These are phyloP conservation scores for Trametes cinnabarina DNA, from an alignment of 768 basidiomycete genomes.

Conservation along the genomic window DNA sequence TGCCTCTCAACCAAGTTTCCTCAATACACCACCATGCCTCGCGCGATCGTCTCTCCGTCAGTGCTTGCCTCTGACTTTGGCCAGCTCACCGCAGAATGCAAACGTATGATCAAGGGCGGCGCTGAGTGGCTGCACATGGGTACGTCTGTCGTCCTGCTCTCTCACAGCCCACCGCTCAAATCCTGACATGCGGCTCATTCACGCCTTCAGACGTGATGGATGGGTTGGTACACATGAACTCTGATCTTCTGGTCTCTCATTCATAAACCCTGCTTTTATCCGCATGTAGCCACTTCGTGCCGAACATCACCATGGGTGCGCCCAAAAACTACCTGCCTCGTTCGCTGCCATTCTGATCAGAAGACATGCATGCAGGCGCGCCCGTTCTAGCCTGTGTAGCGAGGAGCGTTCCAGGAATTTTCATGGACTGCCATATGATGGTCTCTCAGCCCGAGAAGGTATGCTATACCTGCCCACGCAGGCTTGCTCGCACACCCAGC, in stretches of 20 bases:
- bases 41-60: conserved; percentile 93
- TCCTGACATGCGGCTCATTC: not conserved
- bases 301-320: conserved; percentile 96
- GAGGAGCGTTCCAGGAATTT: conserved; percentile 88
- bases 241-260: not conserved
- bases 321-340: conserved; percentile 12
- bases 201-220: conserved; percentile 86
- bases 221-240: conserved; percentile 52
- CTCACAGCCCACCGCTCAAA: not conserved
- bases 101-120: conserved; percentile 91
- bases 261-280: not conserved
- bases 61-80: conserved; percentile 98
- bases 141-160: conserved; percentile 30
- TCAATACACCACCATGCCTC: conserved; percentile 59
- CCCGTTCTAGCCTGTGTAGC: conserved; percentile 84
- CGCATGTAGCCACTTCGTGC: conserved; percentile 83
- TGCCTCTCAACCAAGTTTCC: not conserved
- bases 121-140: conserved; percentile 99
- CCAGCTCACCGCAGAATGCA: conserved; percentile 91
- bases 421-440: conserved; percentile 99
- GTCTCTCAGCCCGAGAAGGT: conserved; percentile 91
- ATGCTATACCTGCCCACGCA: conserved; percentile 2
- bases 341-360: conserved; percentile 1
- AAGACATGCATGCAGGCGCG: conserved; percentile 52
- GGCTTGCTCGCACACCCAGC: not conserved